These are phyloP conservation scores for Citrus mangshanensis DNA, from an alignment of 345 rosid genomes.

Conservation along the genomic window DNA sequence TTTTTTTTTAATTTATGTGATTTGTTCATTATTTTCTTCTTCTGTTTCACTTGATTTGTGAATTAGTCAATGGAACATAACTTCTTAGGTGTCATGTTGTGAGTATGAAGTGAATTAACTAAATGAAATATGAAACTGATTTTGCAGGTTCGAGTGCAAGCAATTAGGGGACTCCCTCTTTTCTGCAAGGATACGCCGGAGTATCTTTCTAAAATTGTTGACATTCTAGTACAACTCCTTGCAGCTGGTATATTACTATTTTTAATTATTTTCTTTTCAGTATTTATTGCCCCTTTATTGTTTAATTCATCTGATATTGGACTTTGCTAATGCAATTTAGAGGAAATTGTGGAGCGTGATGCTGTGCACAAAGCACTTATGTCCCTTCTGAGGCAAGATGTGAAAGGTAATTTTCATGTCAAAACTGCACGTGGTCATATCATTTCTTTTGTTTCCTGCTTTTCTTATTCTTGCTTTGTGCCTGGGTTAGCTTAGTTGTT, in stretches of 20 bases:
- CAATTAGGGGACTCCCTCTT: slow-evolving; percentile 89
- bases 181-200: slow-evolving; percentile 94
- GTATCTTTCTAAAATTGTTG: slow-evolving; percentile 70
- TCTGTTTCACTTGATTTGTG: neutral
- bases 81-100: neutral
- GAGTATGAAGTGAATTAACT: neutral
- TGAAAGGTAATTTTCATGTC: slow-evolving; percentile 60
- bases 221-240: slow-evolving; percentile 84
- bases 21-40: neutral
- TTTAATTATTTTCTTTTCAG: neutral
- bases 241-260: slow-evolving; percentile 48
- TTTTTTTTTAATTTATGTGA: neutral
- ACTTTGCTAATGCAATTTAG: slow-evolving; percentile 33
- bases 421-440: neutral
- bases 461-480: neutral
- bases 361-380: slow-evolving; percentile 95
- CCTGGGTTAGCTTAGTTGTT: neutral
- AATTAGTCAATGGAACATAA: neutral
- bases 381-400: slow-evolving; percentile 95
- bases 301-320: neutral
- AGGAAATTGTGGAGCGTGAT: slow-evolving; percentile 94
- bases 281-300: neutral
- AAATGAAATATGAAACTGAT: neutral
- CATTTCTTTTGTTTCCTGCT: neutral
- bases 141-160: slow-evolving; percentile 94